Percentiles rank a stretch among this genome's conserved stretches.
Evolutionary conservation across 352 stramenopile genomes (phyloP).

Genomic region (Phytopythium kandeliae): DNA sequence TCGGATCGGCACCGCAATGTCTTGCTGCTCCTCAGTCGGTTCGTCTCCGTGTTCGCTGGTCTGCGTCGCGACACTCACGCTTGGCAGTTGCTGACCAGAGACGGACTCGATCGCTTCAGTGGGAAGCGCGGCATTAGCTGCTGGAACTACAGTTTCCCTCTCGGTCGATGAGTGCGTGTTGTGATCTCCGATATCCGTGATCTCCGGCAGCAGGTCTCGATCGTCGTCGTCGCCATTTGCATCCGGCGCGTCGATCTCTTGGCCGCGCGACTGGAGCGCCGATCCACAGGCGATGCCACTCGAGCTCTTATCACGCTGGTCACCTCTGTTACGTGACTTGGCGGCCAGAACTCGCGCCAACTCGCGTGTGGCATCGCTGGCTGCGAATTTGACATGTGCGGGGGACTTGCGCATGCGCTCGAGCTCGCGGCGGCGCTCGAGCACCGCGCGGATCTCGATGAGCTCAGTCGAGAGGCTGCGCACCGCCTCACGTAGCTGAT

Average conservation of each 20-base stretch:
- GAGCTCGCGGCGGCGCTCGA: conserved; percentile 8
- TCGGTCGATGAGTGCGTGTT: neutral
- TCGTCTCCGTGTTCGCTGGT: neutral
- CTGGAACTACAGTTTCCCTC: too few species aligned
- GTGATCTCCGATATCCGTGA: neutral
- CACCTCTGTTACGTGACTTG: neutral
- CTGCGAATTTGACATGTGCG: neutral
- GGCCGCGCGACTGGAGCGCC: neutral
- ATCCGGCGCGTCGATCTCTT: neutral
- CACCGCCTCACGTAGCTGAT: conserved; percentile 11
- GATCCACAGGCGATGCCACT: too few species aligned
- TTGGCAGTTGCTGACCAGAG: too few species aligned
- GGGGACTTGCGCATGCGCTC: neutral
- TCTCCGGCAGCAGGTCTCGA: neutral
- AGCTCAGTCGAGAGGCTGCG: conserved; percentile 16
- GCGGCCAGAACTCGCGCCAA: neutral
- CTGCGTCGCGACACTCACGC: too few species aligned
- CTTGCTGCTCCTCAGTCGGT: neutral
- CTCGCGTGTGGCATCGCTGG: neutral
- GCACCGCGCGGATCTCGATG: conserved; percentile 13
- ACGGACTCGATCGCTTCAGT: neutral
- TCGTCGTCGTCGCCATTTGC: neutral
- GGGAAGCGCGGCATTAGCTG: too few species aligned
- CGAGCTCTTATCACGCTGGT: neutral
- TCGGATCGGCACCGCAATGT: conserved; percentile 2